A percentile compares a stretch with the other conserved stretches of the same genome.
Evolutionary conservation across 2,329 filamentous ascomycete genomes (phyloP).

Genomic region (Pseudopyricularia javanii): DNA sequence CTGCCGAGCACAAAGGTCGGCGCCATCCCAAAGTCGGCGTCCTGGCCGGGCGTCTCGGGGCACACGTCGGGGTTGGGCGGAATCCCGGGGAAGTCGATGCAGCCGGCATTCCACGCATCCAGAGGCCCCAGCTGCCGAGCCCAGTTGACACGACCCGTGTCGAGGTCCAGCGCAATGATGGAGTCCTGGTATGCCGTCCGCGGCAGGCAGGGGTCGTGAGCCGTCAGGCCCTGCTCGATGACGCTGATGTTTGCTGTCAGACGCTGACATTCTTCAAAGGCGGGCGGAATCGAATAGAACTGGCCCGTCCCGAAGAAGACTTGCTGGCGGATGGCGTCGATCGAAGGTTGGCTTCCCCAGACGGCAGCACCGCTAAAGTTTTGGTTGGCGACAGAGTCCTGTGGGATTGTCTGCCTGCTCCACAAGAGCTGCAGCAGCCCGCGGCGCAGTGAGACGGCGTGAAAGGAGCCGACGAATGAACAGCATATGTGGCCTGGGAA

Average conservation of each 20-base stretch:
- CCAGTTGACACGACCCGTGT: slow-evolving; percentile 13
- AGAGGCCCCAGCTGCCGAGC: slow-evolving; percentile 10
- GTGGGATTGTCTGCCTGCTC: slow-evolving; percentile 7
- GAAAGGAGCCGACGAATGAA: slow-evolving; percentile 16
- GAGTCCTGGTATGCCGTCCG: slow-evolving; percentile 13
- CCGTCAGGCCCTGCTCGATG: slow-evolving; percentile 2
- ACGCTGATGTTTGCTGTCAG: slow-evolving; percentile 3
- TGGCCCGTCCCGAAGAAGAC: slow-evolving; percentile 19
- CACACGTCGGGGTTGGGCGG: slow-evolving; percentile 4
- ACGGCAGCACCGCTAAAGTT: slow-evolving; percentile 10
- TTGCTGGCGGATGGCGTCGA: slow-evolving; percentile 13
- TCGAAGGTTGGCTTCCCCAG: slow-evolving; percentile 19
- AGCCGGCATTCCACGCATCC: slow-evolving; percentile 12
- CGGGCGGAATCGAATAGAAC: slow-evolving; percentile 12
- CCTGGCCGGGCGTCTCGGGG: slow-evolving; percentile 6
- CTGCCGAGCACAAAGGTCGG: slow-evolving; percentile 14
- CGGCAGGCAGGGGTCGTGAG: slow-evolving; percentile 10
- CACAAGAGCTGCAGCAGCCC: slow-evolving; percentile 10
- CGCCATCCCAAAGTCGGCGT: slow-evolving; percentile 13
- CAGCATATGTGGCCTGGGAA: slow-evolving; percentile 15
- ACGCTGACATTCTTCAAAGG: slow-evolving; percentile 11
- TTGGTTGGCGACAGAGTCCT: slow-evolving; percentile 7
- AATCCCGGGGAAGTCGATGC: slow-evolving; percentile 1
- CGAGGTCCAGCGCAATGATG: slow-evolving; percentile 14
- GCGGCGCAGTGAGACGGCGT: slow-evolving; percentile 9